phyloP scores from a whole-genome alignment of 2,329 filamentous ascomycete genomes.

The Colletotrichum sp. region DNA sequence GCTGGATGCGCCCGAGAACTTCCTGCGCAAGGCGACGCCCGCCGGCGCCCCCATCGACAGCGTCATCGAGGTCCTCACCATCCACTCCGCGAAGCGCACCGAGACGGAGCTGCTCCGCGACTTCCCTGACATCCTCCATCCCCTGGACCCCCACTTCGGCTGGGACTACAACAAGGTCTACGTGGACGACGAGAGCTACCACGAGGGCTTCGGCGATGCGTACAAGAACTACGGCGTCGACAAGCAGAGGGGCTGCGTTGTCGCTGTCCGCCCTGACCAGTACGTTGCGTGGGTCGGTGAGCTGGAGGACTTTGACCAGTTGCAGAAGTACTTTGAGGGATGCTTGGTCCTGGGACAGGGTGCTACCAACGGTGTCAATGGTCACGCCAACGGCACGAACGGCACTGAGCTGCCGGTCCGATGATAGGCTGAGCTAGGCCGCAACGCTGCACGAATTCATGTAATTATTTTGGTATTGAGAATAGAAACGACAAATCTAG shows the following conservation, averaged over 20 bases:
- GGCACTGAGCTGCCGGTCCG: not conserved
- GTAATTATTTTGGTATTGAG: not conserved
- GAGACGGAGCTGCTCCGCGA: slow-evolving; percentile 53
- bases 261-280: slow-evolving; percentile 70
- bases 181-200: slow-evolving; percentile 57
- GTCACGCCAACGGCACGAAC: not conserved
- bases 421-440: not conserved
- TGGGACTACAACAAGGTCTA: slow-evolving; percentile 64
- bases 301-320: slow-evolving; percentile 37
- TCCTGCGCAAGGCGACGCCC: slow-evolving; percentile 34
- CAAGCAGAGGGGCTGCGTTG: slow-evolving; percentile 56
- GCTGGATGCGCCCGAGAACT: slow-evolving; percentile 31
- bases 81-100: slow-evolving; percentile 59
- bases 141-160: slow-evolving; percentile 49
- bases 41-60: slow-evolving; percentile 23
- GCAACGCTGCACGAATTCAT: not conserved
- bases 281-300: slow-evolving; percentile 57
- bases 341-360: slow-evolving; percentile 22
- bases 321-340: slow-evolving; percentile 38
- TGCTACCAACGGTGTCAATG: not conserved
- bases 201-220: slow-evolving; percentile 54
- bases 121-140: slow-evolving; percentile 53
- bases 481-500: not conserved
- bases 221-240: slow-evolving; percentile 66
- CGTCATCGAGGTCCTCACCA: slow-evolving; percentile 57